phyloP scores from a whole-genome alignment of 371 early-diverging fungal species.

The Mortierella sp. region DNA sequence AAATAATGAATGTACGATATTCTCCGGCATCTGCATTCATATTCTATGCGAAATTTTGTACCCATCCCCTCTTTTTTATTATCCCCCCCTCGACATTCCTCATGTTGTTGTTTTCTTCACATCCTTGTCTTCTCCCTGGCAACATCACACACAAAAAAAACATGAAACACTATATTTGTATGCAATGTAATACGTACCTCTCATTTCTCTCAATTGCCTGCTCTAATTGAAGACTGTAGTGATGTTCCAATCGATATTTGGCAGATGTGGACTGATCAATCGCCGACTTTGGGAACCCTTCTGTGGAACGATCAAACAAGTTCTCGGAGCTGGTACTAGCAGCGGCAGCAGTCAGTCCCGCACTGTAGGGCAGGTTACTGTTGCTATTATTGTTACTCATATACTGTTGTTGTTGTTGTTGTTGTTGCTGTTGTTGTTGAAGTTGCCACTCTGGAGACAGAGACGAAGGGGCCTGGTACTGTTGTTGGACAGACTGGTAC shows the following conservation, averaged over 20 bases:
- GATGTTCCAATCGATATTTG: conserved; percentile 89
- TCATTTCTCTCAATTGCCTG: conserved; percentile 92
- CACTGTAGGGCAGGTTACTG: conserved; percentile 22
- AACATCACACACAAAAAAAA: neutral
- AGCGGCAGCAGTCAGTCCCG: conserved; percentile 22
- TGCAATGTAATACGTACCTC: conserved; percentile 64
- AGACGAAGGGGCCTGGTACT: conserved; percentile 13
- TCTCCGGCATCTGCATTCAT: neutral
- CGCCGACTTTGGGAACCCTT: conserved; percentile 78
- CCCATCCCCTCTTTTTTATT: neutral
- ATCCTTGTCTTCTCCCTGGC: neutral
- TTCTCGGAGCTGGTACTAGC: conserved; percentile 37
- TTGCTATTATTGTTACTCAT: conserved; percentile 7
- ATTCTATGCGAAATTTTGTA: neutral
- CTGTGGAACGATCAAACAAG: conserved; percentile 65
- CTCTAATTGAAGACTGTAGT: conserved; percentile 87
- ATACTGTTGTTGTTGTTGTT: neutral
- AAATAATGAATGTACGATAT: neutral
- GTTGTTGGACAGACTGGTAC: conserved; percentile 23
- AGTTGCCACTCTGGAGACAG: conserved; percentile 12
- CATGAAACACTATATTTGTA: neutral
- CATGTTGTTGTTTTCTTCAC: neutral
- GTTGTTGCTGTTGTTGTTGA: conserved; percentile 9
- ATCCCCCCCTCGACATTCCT: neutral
- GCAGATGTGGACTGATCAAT: conserved; percentile 90